Conservation (phyloP, 768 basidiomycete genomes). For the Agrocybe pediades region DNA sequence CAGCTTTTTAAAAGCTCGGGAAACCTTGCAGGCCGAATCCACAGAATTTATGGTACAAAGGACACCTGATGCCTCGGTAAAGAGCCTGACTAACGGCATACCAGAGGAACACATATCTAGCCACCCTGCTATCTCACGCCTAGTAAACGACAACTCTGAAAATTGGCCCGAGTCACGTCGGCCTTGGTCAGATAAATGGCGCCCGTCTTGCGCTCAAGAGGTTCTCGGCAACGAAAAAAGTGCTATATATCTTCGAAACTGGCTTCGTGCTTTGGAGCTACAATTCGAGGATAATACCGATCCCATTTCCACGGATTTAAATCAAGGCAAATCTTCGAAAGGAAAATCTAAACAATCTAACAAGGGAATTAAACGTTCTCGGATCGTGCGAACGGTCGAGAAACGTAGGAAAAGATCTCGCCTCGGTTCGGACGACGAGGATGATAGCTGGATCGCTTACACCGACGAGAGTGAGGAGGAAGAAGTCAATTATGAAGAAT, state of each 20-base stretch:
- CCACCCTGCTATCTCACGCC: constrained; percentile 54
- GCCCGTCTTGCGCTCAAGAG: constrained; percentile 70
- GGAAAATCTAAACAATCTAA: constrained; percentile 25
- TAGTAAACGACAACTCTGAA: constrained; percentile 26
- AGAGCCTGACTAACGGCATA: constrained; percentile 13
- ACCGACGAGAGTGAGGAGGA: constrained; percentile 41
- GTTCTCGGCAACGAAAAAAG: constrained; percentile 78
- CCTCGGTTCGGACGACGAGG: constrained; percentile 56
- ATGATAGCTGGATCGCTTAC: constrained; percentile 56
- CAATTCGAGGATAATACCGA: constrained; percentile 36
- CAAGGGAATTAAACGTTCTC: constrained; percentile 57
- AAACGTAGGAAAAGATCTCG: constrained; percentile 57
- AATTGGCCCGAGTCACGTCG: constrained; percentile 34
- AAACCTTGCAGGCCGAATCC: constrained; percentile 6
- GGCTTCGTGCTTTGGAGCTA: constrained; percentile 74
- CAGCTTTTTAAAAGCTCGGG: constrained; percentile 9
- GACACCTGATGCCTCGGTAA: constrained; percentile 3
- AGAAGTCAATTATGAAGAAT: constrained; percentile 24
- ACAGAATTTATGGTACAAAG: constrained; percentile 1
- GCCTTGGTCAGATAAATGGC: constrained; percentile 76
- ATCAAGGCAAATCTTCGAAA: constrained; percentile 17
- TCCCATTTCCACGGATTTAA: constrained; percentile 5
- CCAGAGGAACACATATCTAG: constrained; percentile 31
- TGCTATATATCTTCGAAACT: constrained; percentile 73
- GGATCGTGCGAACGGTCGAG: constrained; percentile 55